Conservation (phyloP, 441 rosid species). For the Erodium texanum region DNA sequence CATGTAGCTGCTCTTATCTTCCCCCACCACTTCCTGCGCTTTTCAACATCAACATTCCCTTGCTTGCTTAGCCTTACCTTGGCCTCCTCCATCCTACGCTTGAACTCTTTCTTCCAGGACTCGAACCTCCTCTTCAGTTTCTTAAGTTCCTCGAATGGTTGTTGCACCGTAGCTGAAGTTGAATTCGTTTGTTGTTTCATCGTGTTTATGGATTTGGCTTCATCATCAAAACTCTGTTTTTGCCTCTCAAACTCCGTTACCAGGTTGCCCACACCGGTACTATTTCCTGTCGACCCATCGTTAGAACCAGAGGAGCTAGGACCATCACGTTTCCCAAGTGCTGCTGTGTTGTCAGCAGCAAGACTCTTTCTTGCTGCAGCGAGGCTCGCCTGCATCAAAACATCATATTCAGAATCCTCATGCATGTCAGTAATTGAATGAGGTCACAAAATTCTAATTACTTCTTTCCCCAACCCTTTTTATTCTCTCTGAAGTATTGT, state of each 20-base stretch:
- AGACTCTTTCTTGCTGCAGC: conserved; percentile 70
- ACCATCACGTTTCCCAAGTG: conserved; percentile 46
- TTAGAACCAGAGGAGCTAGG: conserved; percentile 48
- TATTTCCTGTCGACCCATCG: conserved; percentile 43
- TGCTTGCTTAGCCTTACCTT: conserved; percentile 56
- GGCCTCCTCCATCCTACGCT: conserved; percentile 56
- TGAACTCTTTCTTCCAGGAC: conserved; percentile 88
- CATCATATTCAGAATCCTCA: no score
- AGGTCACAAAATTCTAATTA: no score
- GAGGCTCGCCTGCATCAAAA: conserved; percentile 57
- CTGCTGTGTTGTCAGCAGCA: conserved; percentile 38
- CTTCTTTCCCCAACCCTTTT: no score
- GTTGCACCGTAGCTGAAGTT: conserved; percentile 24
- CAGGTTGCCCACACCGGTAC: conserved; percentile 48
- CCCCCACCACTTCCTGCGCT: conserved; percentile 86
- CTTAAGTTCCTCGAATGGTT: conserved; percentile 54
- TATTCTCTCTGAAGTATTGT: no score
- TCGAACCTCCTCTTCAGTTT: conserved; percentile 60
- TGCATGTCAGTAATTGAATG: no score
- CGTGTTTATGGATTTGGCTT: conserved; percentile 46
- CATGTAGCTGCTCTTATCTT: conserved; percentile 28
- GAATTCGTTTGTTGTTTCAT: conserved; percentile 16
- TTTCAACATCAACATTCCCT: conserved; percentile 39
- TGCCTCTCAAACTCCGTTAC: conserved; percentile 68
- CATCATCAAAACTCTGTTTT: conserved; percentile 57